Conservation (phyloP, 2,329 filamentous ascomycete genomes). For the Aspergillus piperis region DNA sequence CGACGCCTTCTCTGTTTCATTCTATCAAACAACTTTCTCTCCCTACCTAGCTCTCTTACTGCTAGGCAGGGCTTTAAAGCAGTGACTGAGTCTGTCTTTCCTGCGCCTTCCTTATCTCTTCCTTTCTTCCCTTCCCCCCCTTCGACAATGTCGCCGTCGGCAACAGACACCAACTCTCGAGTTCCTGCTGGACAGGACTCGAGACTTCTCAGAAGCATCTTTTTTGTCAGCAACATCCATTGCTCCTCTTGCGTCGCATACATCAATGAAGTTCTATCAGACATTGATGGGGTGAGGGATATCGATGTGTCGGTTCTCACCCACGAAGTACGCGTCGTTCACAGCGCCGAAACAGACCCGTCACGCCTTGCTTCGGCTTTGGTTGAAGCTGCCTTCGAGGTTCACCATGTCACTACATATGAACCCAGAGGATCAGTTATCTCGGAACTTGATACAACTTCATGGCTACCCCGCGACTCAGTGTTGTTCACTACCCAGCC, state of each 20-base stretch:
- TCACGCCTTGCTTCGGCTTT: slow-evolving; percentile 41
- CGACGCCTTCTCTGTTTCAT: neutral
- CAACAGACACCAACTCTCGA: slow-evolving; percentile 4
- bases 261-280: slow-evolving; percentile 46
- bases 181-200: slow-evolving; percentile 16
- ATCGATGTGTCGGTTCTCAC: slow-evolving; percentile 48
- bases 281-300: slow-evolving; percentile 35
- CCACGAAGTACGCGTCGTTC: slow-evolving; percentile 46
- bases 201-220: slow-evolving; percentile 29
- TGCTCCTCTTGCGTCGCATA: slow-evolving; percentile 52
- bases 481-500: slow-evolving; percentile 24
- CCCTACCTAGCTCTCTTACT: no score
- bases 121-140: neutral
- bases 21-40: no score
- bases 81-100: neutral
- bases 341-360: slow-evolving; percentile 34
- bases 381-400: slow-evolving; percentile 50
- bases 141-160: slow-evolving; percentile 21
- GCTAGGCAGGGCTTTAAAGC: no score
- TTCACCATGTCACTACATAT: slow-evolving; percentile 46
- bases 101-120: neutral
- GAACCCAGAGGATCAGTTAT: slow-evolving; percentile 34
- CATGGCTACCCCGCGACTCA: slow-evolving; percentile 33
- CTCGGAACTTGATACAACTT: slow-evolving; percentile 39
- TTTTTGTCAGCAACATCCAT: slow-evolving; percentile 52